Base-by-base conservation (phyloP, 2,329 filamentous ascomycete species). In the Sporothrix mexicana region DNA sequence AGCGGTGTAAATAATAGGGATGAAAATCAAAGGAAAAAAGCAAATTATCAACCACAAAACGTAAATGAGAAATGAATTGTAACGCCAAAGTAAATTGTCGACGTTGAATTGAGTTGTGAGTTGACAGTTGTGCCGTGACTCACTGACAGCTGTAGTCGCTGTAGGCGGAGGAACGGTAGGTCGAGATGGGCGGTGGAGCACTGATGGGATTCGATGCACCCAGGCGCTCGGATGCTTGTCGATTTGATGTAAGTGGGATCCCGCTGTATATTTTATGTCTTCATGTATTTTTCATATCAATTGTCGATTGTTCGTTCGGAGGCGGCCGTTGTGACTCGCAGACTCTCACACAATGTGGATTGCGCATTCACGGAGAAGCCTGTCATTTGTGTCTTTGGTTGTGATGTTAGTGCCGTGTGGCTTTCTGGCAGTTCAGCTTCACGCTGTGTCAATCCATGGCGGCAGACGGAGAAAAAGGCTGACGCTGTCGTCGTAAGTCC, bases 171-270 rank as follows among this genome's bases (percentile, higher is more conserved):
- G 23, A 62, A 25, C 15, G 57, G 57, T 13, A 61, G 17, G 25
- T 13, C 25, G 41, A 41, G 20, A 20, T 2, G 12, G n/a, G 41
- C 13, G 43, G 64, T 67, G 64, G 64, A 51, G 64, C 45, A 30
- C 45, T 13, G 25, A 8, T 69, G 67, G 25, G 67, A 69, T 69
- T 43, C 64, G 45, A 67, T 67, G 64, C 64, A 20, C 43, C 30
- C 23, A 57, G 68, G 23, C 53, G 68, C 51, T 57, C 53, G 68
- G 68, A 57, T 70, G 53, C 36, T 47, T 47, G 62, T n/a, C 45
- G 64, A 2, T 20, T 67, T n/a, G 20, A 66, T 62, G 25, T 25
- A 17, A 25, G 62, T 23, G 25, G 45, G 4, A 13, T 53, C n/a
- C 4, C 30, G 5, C 30, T 7, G 30, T 36, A 36, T 55, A 13